Base-by-base conservation (phyloP, 768 basidiomycete species). In the Phlebiopsis flavidoalba region DNA sequence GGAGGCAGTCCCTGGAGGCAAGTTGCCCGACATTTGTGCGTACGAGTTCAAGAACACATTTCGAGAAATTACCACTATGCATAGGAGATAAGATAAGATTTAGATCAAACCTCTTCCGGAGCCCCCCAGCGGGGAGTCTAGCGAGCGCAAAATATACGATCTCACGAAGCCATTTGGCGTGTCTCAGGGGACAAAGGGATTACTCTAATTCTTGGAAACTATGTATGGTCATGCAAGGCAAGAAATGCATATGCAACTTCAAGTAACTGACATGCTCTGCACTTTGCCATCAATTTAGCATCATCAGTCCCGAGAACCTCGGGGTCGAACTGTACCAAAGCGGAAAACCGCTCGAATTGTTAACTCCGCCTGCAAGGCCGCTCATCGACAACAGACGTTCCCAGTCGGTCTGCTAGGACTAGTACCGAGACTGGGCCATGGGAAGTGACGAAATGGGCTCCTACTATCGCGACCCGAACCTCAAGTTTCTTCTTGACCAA, bases 1-100 rank as follows among this genome's bases (percentile, higher is more conserved):
- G 79, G 78, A n/a, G 2, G 83, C 85, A 6, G 80, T 82, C 17
- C 83, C 84, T n/a, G 71, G 53, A 12, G 62, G 76, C 62, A 66
- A 68, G 50, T 60, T 26, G 50, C 22, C 26, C 6, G 40, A 3
- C 40, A 43, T 43, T 43, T 12, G 26, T 31, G 26, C 26, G 26
- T 31, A 31, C 26, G 26, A 12, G 40, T 12, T 43, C 40, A 43
- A 43, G 40, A 43, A 8, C 40, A 43, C 40, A 10, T 10, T 17
- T 43, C 40, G 40, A 43, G 40, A 43, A 43, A 43, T 43, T 17
- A 43, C 40, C 10, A 43, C 40, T 43, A n/a, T 43, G n/a, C 17
- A 17, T 43, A 3, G 6, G 40, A 43, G 40, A 43, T 43, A 43
- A 43, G 40, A 43, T 43, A 43, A 43, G 40, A 43, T 43, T 12